Conservation (phyloP, 768 basidiomycete genomes). For the Xerocomellus dryophilus region DNA sequence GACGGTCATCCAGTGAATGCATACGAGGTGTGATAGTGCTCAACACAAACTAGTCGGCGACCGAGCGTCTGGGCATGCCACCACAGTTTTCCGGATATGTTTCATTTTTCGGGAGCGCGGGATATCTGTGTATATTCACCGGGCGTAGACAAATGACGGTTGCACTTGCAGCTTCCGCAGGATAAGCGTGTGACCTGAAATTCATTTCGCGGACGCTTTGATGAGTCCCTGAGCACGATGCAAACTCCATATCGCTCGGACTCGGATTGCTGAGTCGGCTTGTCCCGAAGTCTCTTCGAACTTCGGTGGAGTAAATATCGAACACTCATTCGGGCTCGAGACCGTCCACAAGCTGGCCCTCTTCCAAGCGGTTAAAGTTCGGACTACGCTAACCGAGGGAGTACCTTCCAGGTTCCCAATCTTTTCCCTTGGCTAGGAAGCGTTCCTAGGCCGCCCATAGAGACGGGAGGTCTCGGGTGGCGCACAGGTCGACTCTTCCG, state of each 20-base stretch:
- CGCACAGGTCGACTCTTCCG: constrained; percentile 4
- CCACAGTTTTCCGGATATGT: constrained; percentile 3
- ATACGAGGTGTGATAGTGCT: neutral
- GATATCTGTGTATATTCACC: constrained; percentile 6
- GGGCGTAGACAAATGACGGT: constrained; percentile 1
- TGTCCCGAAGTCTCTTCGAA: neutral
- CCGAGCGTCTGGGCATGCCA: neutral
- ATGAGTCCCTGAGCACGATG: constrained; percentile 9
- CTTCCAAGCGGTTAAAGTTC: neutral
- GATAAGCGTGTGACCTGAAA: constrained; percentile 1
- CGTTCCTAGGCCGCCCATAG: constrained; percentile 4
- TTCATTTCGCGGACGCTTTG: constrained; percentile 12
- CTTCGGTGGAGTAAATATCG: neutral
- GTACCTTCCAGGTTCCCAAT: neutral
- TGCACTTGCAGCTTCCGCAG: neutral
- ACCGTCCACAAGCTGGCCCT: neutral
- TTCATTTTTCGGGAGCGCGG: neutral
- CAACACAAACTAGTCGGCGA: neutral
- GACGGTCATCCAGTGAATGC: neutral
- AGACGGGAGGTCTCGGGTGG: constrained; percentile 15
- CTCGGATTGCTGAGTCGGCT: constrained; percentile 6
- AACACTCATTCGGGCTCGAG: neutral
- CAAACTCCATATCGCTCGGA: constrained; percentile 13
- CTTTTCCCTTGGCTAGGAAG: neutral
- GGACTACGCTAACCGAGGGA: neutral